Percentiles rank a stretch among this genome's conserved stretches.
Evolutionary conservation across 2,329 filamentous ascomycete genomes (phyloP).

Genomic region (Blumeria hordei): DNA sequence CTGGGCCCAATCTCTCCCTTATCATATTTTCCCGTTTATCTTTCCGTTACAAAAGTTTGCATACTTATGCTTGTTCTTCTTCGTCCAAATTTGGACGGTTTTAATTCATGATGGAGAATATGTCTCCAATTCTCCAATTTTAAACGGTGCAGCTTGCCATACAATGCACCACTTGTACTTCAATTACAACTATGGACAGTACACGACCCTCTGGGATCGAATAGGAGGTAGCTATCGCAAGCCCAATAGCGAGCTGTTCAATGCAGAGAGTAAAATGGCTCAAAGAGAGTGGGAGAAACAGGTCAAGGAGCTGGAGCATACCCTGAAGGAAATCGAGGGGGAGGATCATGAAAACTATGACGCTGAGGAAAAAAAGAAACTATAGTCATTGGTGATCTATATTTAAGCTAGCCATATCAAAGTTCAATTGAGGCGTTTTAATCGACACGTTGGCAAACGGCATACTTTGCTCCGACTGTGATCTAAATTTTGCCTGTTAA

Average conservation of each 20-base stretch:
- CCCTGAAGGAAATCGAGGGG: slow-evolving; percentile 27
- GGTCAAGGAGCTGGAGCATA: slow-evolving; percentile 45
- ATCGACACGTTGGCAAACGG: too few relatives aligned
- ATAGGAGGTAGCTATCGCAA: slow-evolving; percentile 67
- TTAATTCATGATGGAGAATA: slow-evolving; percentile 94
- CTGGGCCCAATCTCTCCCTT: slow-evolving; percentile 68
- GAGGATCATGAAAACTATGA: slow-evolving; percentile 14
- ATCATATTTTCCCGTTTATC: slow-evolving; percentile 80
- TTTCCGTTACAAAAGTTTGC: slow-evolving; percentile 83
- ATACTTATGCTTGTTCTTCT: slow-evolving; percentile 65
- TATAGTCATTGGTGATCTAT: background rate
- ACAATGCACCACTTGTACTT: slow-evolving; percentile 74
- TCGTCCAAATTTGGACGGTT: slow-evolving; percentile 94
- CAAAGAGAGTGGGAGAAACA: slow-evolving; percentile 59
- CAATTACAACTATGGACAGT: slow-evolving; percentile 88
- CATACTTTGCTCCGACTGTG: too few relatives aligned
- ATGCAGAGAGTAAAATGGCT: slow-evolving; percentile 66
- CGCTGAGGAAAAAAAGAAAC: slow-evolving; percentile 5
- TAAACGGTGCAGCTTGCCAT: slow-evolving; percentile 90
- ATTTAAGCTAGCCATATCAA: too few relatives aligned
- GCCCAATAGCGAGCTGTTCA: slow-evolving; percentile 68
- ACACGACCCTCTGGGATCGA: slow-evolving; percentile 78
- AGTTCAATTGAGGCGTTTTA: too few relatives aligned
- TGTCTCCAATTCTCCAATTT: slow-evolving; percentile 65
- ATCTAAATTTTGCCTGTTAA: too few relatives aligned